These are phyloP conservation scores for Lactarius deliciosus DNA, from an alignment of 768 basidiomycete species.

Conservation along the genomic window DNA sequence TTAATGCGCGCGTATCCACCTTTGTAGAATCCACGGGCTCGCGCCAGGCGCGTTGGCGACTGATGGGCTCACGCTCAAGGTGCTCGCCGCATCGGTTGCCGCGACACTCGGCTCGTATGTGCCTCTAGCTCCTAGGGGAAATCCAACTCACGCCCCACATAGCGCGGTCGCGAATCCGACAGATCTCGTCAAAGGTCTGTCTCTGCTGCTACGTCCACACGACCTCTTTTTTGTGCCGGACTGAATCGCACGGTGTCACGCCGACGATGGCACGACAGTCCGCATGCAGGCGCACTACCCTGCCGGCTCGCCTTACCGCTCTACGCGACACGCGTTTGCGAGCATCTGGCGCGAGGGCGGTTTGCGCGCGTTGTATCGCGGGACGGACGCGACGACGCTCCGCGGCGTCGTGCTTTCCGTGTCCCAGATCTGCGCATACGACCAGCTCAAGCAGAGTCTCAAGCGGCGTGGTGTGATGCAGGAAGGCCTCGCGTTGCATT, in stretches of 20 bases:
- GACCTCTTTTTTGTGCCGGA: neutral
- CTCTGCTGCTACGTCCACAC: neutral
- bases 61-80: constrained; percentile 38
- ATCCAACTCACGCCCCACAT: neutral
- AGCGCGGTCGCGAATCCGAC: constrained; percentile 40
- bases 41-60: constrained; percentile 34
- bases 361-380: constrained; percentile 37
- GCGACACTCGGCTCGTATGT: constrained; percentile 38
- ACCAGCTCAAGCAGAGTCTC: constrained; percentile 39
- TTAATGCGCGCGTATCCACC: neutral
- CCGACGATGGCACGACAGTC: constrained; percentile 28
- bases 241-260: neutral
- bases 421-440: constrained; percentile 41
- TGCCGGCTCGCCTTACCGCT: constrained; percentile 37
- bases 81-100: constrained; percentile 36
- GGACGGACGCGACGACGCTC: constrained; percentile 37
- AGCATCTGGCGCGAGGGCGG: constrained; percentile 36
- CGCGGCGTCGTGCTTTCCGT: constrained; percentile 39
- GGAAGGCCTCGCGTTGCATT: constrained; percentile 38
- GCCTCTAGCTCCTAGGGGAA: neutral
- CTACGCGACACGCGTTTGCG: constrained; percentile 37
- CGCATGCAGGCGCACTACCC: constrained; percentile 42
- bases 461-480: constrained; percentile 36
- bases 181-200: constrained; percentile 40
- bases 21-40: constrained; percentile 31